A percentile compares a stretch with the other conserved stretches of the same genome.
These are phyloP conservation scores for Arbutus unedo DNA, from an alignment of 148 eudicot genomes.

Conservation along the genomic window DNA sequence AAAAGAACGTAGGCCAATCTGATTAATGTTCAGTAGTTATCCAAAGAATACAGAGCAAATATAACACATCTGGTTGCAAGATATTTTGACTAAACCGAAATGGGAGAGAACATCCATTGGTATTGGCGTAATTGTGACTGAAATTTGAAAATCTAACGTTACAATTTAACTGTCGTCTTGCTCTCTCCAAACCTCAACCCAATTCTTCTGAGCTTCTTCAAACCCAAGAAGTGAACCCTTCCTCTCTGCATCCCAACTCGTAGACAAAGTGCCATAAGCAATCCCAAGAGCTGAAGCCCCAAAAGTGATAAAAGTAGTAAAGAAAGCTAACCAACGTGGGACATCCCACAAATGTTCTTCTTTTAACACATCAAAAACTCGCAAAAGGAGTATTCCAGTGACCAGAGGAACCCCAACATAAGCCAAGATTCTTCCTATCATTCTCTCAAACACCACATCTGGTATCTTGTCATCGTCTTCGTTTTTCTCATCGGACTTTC, in stretches of 20 bases:
- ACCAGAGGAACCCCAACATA: slow-evolving; percentile 62
- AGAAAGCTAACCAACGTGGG: slow-evolving; percentile 64
- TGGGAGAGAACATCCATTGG: background rate
- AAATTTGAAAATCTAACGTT: background rate
- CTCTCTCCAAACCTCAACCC: slow-evolving; percentile 86
- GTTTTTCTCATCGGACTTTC: background rate
- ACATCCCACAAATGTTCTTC: slow-evolving; percentile 55
- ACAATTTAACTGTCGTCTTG: slow-evolving; percentile 30
- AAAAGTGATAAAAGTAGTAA: slow-evolving; percentile 62
- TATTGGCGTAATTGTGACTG: background rate
- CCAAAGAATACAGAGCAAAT: background rate
- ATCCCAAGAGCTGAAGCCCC: slow-evolving; percentile 79
- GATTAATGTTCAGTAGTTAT: background rate
- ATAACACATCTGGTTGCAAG: background rate
- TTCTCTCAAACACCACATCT: slow-evolving; percentile 61
- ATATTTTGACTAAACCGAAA: background rate
- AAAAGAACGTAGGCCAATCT: too few species aligned
- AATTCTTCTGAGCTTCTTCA: slow-evolving; percentile 64
- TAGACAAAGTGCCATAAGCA: slow-evolving; percentile 71
- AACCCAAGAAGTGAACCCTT: slow-evolving; percentile 70
- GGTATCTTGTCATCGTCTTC: slow-evolving; percentile 52
- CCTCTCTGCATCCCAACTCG: slow-evolving; percentile 65
- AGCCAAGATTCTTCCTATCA: slow-evolving; percentile 52
- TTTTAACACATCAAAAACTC: slow-evolving; percentile 38
- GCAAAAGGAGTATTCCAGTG: slow-evolving; percentile 41